A percentile compares a stretch with the other conserved stretches of the same genome.
These are phyloP conservation scores for Chamaecrista fasciculata DNA, from an alignment of 306 rosid species.

Conservation along the genomic window DNA sequence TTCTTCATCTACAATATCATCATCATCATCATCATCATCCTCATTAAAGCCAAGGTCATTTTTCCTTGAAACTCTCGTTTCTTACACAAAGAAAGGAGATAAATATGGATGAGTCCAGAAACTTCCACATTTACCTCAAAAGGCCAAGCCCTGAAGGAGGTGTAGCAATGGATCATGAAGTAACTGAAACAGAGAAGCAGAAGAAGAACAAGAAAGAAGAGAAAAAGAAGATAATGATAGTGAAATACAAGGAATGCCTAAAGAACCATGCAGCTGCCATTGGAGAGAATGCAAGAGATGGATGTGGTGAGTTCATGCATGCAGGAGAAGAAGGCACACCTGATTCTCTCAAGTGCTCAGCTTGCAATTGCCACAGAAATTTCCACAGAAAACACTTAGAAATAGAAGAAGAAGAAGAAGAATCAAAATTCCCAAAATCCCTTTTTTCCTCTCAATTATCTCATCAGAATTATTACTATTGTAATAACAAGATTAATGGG, in stretches of 20 bases:
- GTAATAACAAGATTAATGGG: no score
- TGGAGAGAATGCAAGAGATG: constrained; percentile 59
- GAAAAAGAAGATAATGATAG: not conserved
- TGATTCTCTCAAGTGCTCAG: constrained; percentile 48
- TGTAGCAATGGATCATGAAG: not conserved
- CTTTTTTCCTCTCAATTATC: no score
- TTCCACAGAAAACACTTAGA: constrained; percentile 53
- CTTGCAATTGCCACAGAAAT: constrained; percentile 60
- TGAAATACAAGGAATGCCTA: constrained; percentile 46
- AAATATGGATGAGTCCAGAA: constrained; percentile 38
- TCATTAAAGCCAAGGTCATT: no score
- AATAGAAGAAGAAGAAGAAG: no score
- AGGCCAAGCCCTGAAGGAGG: not conserved
- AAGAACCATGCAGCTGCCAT: constrained; percentile 64
- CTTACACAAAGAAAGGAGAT: not conserved
- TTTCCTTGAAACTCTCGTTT: no score
- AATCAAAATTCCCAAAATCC: no score
- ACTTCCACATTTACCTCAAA: not conserved
- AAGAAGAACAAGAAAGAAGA: not conserved
- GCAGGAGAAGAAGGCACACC: constrained; percentile 43
- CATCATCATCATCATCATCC: no score
- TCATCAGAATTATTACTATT: no score
- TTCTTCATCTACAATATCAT: no score
- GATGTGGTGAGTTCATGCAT: constrained; percentile 62
- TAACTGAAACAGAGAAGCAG: constrained; percentile 7